Evolutionary conservation across 129 eudicot species (phyloP).

Genomic region (sunflower (Helianthus annuus)): HanXRQr2.0-SUNRISE NC_035446.2:163000827-163001326

Average conservation of each 20-base stretch:
- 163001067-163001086: conserved; percentile 87
- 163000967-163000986: conserved; percentile 39
- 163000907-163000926: conserved; percentile 65
- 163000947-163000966: conserved; percentile 28
- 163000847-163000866: conserved; percentile 34
- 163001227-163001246: too few relatives aligned
- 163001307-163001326: neutral
- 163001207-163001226: too few relatives aligned
- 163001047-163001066: conserved; percentile 96
- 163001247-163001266: too few relatives aligned
- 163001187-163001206: too few relatives aligned
- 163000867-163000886: conserved; percentile 13
- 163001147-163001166: too few relatives aligned
- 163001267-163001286: too few relatives aligned
- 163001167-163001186: too few relatives aligned
- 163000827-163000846: conserved; percentile 43
- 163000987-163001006: conserved; percentile 82
- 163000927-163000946: conserved; percentile 41
- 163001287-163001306: neutral
- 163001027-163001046: conserved; percentile 93
- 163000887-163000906: conserved; percentile 21
- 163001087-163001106: neutral
- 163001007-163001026: conserved; percentile 82
- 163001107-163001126: neutral
- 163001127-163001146: too few relatives aligned